Conservation (phyloP, 2,329 filamentous ascomycete species). For the Pseudogymnoascus sp. region DNA sequence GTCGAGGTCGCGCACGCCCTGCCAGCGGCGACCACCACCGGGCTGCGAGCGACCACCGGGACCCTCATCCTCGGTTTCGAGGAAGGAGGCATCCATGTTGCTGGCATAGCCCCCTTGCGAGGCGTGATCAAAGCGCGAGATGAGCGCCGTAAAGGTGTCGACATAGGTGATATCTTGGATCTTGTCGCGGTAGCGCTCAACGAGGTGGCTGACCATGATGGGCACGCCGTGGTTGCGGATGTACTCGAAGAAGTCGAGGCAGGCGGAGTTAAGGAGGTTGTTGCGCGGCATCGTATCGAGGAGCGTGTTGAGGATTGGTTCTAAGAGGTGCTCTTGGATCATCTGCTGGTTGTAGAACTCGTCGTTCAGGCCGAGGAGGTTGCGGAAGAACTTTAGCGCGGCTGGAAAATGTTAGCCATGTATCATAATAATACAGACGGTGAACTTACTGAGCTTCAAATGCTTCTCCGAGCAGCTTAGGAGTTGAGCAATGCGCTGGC, state of each 20-base stretch:
- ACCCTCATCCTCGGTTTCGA: slow-evolving; percentile 59
- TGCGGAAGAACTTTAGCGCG: slow-evolving; percentile 88
- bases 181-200: slow-evolving; percentile 74
- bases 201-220: slow-evolving; percentile 72
- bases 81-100: slow-evolving; percentile 57
- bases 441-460: slow-evolving; percentile 68
- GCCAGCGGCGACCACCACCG: slow-evolving; percentile 54
- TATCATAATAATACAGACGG: slow-evolving; percentile 18
- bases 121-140: slow-evolving; percentile 71
- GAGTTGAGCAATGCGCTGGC: slow-evolving; percentile 72
- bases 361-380: slow-evolving; percentile 75
- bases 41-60: slow-evolving; percentile 33
- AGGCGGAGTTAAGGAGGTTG: slow-evolving; percentile 88
- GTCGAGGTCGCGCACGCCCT: slow-evolving; percentile 74
- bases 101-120: slow-evolving; percentile 57
- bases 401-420: slow-evolving; percentile 40
- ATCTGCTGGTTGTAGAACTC: slow-evolving; percentile 86
- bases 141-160: slow-evolving; percentile 70
- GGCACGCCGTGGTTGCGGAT: slow-evolving; percentile 77
- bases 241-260: slow-evolving; percentile 86
- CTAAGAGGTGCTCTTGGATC: slow-evolving; percentile 71
- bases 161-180: slow-evolving; percentile 71
- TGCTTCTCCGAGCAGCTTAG: slow-evolving; percentile 82
- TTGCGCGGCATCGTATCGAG: slow-evolving; percentile 81
- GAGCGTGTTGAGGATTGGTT: slow-evolving; percentile 76